Evolutionary conservation across 2,329 filamentous ascomycete genomes (phyloP).

Genomic region (Sporothrix curviconia): DNA sequence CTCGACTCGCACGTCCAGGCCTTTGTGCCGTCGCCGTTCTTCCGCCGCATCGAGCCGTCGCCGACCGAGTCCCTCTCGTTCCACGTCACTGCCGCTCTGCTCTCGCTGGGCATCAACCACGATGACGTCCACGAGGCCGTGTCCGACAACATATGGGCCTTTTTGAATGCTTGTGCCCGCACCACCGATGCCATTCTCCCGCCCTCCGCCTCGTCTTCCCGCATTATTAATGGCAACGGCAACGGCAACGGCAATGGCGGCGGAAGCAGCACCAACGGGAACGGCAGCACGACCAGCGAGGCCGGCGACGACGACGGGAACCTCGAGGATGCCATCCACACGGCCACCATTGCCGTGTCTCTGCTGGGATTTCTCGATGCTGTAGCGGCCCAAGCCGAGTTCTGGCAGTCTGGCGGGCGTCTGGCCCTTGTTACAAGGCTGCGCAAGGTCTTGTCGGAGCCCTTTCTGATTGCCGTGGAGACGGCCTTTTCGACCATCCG

Average conservation of each 20-base stretch:
- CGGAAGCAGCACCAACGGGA: conserved; percentile 22
- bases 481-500: conserved; percentile 85
- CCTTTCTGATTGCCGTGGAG: conserved; percentile 79
- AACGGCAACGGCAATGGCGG: too few species aligned
- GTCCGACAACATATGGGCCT: conserved; percentile 60
- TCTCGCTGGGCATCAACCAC: conserved; percentile 73
- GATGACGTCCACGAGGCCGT: conserved; percentile 60
- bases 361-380: conserved; percentile 88
- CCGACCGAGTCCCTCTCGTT: conserved; percentile 80
- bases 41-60: conserved; percentile 75
- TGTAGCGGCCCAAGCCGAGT: conserved; percentile 66
- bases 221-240: conserved; percentile 1
- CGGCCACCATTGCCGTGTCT: conserved; percentile 73
- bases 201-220: conserved; percentile 5
- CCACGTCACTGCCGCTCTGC: conserved; percentile 70
- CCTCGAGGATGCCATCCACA: conserved; percentile 59
- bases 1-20: conserved; percentile 75
- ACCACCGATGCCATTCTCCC: conserved; percentile 51
- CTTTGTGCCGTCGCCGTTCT: conserved; percentile 73
- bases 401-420: conserved; percentile 73
- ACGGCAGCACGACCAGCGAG: conserved; percentile 36
- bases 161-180: conserved; percentile 63
- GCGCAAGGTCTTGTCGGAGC: conserved; percentile 69
- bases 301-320: conserved; percentile 52
- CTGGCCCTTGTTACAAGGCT: conserved; percentile 66